Base-by-base conservation (phyloP, 2,329 filamentous ascomycete genomes). In the Clonostachys rhizophaga region DNA sequence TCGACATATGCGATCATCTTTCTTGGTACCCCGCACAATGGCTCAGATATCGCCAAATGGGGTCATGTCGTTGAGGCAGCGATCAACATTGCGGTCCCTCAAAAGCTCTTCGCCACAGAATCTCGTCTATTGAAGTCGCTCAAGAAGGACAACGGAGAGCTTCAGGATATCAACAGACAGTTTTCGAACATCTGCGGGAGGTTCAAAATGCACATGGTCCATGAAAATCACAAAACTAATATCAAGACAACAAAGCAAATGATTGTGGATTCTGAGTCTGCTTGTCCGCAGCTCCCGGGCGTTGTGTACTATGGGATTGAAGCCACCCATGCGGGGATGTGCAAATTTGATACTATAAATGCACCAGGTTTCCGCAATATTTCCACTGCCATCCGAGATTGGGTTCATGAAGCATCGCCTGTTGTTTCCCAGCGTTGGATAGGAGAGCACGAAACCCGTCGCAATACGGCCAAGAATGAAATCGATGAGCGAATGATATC, bases 1-100 rank as follows among this genome's bases (percentile, higher is more conserved):
- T 89, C 85, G 1, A 91, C 87, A 0, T 91, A 84, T 57, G 87
- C 83, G 18, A 79, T 91, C 48, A 73, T 91, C 35, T 91, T 91
- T 60, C 73, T 91, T 30, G 87, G 87, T 12, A 91, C 87, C 12
- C 87, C 87, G 6, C 87, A 91, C 61, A 80, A 76, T 16, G 87
- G 86, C 9, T 82, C 85, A 2, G 83, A 84, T 51, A 66, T 84
- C 3, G 86, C 86, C 2, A 76, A 79, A 55, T 89, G 85, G 84
- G 86, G 81, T 0, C 66, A 76, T 10, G 68, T 86, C 46, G 67
- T 90, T 34, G 84, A 90, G 63, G 78, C 75, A 52, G 86, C 90
- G 71, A 81, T 82, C 44, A 76, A 78, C 45, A 76, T 78, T 1
- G 72, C 88, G 13, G 61, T 88, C 11, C 85, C 86, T 1, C 83